Evolutionary conservation across 345 rosid species (phyloP).

Genomic region (Nasturtium officinale): DNA sequence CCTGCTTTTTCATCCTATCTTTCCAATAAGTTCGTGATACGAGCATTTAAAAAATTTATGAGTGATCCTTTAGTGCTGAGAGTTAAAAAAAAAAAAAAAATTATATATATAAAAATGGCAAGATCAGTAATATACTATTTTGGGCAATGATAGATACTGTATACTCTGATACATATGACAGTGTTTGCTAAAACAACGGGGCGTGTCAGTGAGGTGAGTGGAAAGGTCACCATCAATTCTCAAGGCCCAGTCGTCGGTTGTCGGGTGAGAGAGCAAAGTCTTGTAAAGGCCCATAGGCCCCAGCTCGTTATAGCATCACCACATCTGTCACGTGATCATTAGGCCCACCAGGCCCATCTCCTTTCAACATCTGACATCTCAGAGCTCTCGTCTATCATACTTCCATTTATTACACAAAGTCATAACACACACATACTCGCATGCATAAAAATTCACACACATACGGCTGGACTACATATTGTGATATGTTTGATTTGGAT

Average conservation of each 20-base stretch:
- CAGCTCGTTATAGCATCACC: conserved; percentile 24
- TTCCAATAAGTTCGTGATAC: conserved; percentile 8
- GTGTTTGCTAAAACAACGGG: conserved; percentile 25
- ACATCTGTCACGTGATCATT: conserved; percentile 38
- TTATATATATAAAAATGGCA: neutral
- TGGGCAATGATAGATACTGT: neutral
- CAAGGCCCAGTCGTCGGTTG: conserved; percentile 39
- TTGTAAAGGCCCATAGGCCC: conserved; percentile 41
- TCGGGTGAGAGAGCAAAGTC: conserved; percentile 33
- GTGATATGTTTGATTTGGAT: conserved; percentile 26
- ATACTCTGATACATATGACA: conserved; percentile 3
- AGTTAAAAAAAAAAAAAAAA: neutral
- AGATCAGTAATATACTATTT: conserved; percentile 21
- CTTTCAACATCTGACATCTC: conserved; percentile 43
- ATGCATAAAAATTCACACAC: conserved; percentile 25
- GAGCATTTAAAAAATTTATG: conserved; percentile 2
- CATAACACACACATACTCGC: conserved; percentile 12
- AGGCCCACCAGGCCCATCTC: conserved; percentile 43
- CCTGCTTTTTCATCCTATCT: neutral
- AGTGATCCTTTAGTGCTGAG: conserved; percentile 1
- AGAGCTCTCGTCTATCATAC: conserved; percentile 35
- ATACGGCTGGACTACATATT: conserved; percentile 12
- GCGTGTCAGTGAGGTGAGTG: conserved; percentile 22
- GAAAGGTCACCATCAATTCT: conserved; percentile 30
- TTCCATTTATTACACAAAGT: conserved; percentile 30